Base-by-base conservation (phyloP, 257 asterid species). In the Galeopsis tetrahit region DNA sequence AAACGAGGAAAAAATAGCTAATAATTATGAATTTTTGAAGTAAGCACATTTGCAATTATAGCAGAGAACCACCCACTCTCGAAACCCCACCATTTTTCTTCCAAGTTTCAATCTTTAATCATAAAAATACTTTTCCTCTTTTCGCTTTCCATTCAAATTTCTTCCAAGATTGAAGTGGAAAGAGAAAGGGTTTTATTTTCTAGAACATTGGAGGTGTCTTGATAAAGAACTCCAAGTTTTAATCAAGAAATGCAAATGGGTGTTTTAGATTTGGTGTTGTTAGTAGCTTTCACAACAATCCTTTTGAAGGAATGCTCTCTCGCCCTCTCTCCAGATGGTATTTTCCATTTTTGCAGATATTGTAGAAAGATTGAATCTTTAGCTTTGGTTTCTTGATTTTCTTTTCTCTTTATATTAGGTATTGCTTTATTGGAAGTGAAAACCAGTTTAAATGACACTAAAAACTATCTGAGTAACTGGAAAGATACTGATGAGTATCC, bases 251-350 rank as follows among this genome's bases (percentile, higher is more conserved):
- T 81, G 84, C 68, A 80, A 77, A 83, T 78, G 89, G 83, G 85
- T 43, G 66, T 66, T 81, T 60, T 70, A 70, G 56, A 79, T 82
- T 82, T 83, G 71, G 75, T 82, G 58, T 42, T 91, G 42, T 73
- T 79, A 35, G 91, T 78, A 3, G 77, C 80, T 73, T 70, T 88
- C 63, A 76, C 79, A 7, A 63, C 72, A 43, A 72, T 88, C 88
- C 85, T 90, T 76, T 80, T 85, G 80, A 74, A 75, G 75, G 63
- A 68, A 75, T 72, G 79, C 69, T 84, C 85, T 62, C 53, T 82
- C 69, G 96, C 92, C 51, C 96, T 93, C 71, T 75, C 82, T 35
- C 91, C 89, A 75, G 98, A 93, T 88, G 98, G 98, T 93, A 85
- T 72, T 6, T 75, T 53, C 1, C 59, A 68, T 46, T 7, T 63